Conservation (phyloP, 345 rosid genomes). For the Acer campestre region DNA sequence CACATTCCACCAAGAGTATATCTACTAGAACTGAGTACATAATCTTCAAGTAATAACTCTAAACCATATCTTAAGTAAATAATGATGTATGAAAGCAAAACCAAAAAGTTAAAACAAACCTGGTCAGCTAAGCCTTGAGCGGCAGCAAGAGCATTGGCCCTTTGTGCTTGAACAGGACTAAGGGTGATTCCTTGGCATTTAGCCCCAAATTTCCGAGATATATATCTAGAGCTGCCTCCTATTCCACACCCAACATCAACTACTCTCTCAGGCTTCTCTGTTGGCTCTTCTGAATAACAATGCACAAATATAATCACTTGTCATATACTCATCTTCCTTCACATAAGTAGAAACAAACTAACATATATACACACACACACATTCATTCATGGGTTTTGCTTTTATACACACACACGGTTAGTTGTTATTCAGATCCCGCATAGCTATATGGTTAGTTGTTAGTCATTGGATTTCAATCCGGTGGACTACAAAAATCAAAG, state of each 20-base stretch:
- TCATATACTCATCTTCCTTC: slow-evolving; percentile 1
- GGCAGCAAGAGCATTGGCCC: slow-evolving; percentile 76
- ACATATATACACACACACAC: not conserved
- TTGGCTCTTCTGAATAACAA: slow-evolving; percentile 36
- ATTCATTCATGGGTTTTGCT: no score
- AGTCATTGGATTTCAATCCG: no score
- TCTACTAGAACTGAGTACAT: not conserved
- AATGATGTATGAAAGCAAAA: not conserved
- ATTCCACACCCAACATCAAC: slow-evolving; percentile 98
- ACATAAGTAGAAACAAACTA: not conserved
- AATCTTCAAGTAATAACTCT: not conserved
- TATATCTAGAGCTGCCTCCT: slow-evolving; percentile 93
- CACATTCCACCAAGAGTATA: no score
- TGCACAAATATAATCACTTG: not conserved
- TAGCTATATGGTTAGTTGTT: no score
- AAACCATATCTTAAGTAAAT: not conserved
- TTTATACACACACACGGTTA: no score
- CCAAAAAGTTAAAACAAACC: slow-evolving; percentile 26
- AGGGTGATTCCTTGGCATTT: slow-evolving; percentile 72
- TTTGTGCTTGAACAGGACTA: slow-evolving; percentile 79
- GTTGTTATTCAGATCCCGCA: no score
- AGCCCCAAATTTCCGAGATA: slow-evolving; percentile 73
- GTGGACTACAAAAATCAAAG: no score
- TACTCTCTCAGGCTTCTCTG: slow-evolving; percentile 52
- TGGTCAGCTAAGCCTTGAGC: slow-evolving; percentile 60